phyloP scores from a whole-genome alignment of 1,139 yeast genomes.

The Hyphopichia pseudoburtonii region DNA sequence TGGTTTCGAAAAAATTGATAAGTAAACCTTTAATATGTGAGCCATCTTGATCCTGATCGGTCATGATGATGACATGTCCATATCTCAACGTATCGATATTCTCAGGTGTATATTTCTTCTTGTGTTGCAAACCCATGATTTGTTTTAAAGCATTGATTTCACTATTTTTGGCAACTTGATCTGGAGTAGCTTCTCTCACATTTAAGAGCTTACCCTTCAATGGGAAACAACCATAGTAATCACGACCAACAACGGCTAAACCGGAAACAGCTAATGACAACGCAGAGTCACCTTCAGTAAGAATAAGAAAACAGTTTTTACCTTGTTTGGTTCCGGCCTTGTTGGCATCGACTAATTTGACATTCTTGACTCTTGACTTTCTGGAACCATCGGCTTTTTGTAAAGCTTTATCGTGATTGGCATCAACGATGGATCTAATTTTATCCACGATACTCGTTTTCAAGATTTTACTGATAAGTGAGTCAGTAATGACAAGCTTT shows the following conservation, averaged over 20 bases:
- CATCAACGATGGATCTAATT: constrained; percentile 77
- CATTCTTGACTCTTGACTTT: constrained; percentile 82
- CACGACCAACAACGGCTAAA: constrained; percentile 92
- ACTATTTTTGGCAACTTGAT: constrained; percentile 86
- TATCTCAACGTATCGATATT: constrained; percentile 77
- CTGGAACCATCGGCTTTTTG: constrained; percentile 90
- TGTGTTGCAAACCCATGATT: constrained; percentile 94
- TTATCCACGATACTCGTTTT: constrained; percentile 83
- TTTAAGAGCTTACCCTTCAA: constrained; percentile 91
- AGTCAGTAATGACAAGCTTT: constrained; percentile 67
- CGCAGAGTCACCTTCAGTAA: constrained; percentile 99
- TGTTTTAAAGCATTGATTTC: constrained; percentile 95
- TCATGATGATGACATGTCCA: constrained; percentile 98
- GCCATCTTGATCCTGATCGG: constrained; percentile 99
- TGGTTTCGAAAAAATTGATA: constrained; percentile 88
- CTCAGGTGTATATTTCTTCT: constrained; percentile 65
- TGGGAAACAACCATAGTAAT: constrained; percentile 94
- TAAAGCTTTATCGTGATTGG: constrained; percentile 84
- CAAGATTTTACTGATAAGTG: constrained; percentile 65
- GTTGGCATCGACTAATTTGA: constrained; percentile 93
- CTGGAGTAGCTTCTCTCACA: constrained; percentile 94
- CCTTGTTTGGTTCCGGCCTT: constrained; percentile 96
- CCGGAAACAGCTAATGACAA: constrained; percentile 92
- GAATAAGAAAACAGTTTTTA: constrained; percentile 82
- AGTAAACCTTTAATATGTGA: constrained; percentile 96